Evolutionary conservation across 805 yeast genomes (phyloP), one percentile per base, ranked within the genome.

Genomic region (Starmerella ratchasimensis): DNA sequence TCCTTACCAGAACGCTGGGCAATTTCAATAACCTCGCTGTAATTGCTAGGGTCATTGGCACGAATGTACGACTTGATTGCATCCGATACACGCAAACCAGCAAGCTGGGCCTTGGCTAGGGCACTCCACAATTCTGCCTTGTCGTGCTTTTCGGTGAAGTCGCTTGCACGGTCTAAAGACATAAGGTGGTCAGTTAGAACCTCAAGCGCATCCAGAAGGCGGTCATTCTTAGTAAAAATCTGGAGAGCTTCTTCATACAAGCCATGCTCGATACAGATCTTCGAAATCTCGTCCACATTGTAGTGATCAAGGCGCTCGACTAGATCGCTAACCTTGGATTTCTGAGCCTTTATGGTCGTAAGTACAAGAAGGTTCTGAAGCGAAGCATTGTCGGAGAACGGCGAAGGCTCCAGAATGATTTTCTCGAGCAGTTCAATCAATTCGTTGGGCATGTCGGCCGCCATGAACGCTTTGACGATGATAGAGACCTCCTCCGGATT

Each of bases 381-480:
- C 19, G 94, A 86, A 49, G 93, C 80, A 59, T 90, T 90, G 50
- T 88, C 97, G 51, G 75, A 83, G 67, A 90, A 90, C 49, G 96
- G 93, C 52, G 97, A 86, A 38, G 97, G 95, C 63, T 90, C 98
- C 51, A 90, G 67, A 47, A 93, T 84, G 55, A 90, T 88, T 68
- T 90, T 90, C 62, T 90, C 98, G 52, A 90, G 69, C 48, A 90
- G 71, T 64, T 88, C 97, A 58, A 90, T 82, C 58, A 90, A 72
- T 63, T 90, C 98, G 45, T 74, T 71, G 34, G 95, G 94, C 57
- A 90, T 68, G 46, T 86, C 93, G 45, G 84, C 90, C 48, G 80
- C 82, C 97, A 90, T 86, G 59, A 90, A 86, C 68, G 98, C 68
- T 72, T 90, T 55, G 94, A 90, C 72, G 72, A 97, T 57, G 80